These are phyloP conservation scores for Cicer cuneatum DNA, from an alignment of 306 rosid genomes.

Conservation along the genomic window DNA sequence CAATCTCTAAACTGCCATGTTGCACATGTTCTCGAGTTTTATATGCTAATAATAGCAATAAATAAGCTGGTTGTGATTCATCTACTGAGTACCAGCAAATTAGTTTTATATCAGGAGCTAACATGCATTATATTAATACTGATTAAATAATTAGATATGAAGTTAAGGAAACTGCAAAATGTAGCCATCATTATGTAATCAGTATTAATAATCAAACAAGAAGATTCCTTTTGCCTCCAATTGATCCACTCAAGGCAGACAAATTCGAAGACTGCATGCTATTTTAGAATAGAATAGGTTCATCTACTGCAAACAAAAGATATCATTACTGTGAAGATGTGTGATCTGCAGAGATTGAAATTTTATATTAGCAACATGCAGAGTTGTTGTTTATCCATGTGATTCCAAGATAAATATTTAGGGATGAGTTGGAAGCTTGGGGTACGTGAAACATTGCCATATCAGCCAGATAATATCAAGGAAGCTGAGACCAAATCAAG, in stretches of 20 bases:
- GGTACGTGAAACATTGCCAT: slow-evolving; percentile 18
- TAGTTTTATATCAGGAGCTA: slow-evolving; percentile 5
- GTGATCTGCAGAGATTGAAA: background rate
- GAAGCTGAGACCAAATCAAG: slow-evolving; percentile 10
- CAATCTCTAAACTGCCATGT: slow-evolving; percentile 1
- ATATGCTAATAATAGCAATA: background rate
- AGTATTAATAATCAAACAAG: slow-evolving; percentile 17
- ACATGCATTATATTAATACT: slow-evolving; percentile 13
- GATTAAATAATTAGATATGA: slow-evolving; percentile 17
- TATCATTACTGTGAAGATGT: slow-evolving; percentile 11
- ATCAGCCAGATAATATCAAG: background rate
- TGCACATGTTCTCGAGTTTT: background rate
- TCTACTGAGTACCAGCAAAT: slow-evolving; percentile 4
- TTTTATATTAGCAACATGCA: slow-evolving; percentile 26
- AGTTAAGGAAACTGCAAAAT: slow-evolving; percentile 17
- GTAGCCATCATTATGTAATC: background rate
- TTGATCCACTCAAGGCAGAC: slow-evolving; percentile 7
- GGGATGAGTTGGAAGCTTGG: slow-evolving; percentile 22
- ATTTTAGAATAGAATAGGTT: background rate
- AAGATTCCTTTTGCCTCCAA: slow-evolving; percentile 31
- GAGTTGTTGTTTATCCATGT: slow-evolving; percentile 32
- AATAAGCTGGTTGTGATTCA: slow-evolving; percentile 3
- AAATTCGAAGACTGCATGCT: slow-evolving; percentile 19
- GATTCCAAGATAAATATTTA: slow-evolving; percentile 10
- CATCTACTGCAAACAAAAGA: slow-evolving; percentile 17